phyloP scores from a whole-genome alignment of 768 basidiomycete species.

The Lentinula detonsa region DNA sequence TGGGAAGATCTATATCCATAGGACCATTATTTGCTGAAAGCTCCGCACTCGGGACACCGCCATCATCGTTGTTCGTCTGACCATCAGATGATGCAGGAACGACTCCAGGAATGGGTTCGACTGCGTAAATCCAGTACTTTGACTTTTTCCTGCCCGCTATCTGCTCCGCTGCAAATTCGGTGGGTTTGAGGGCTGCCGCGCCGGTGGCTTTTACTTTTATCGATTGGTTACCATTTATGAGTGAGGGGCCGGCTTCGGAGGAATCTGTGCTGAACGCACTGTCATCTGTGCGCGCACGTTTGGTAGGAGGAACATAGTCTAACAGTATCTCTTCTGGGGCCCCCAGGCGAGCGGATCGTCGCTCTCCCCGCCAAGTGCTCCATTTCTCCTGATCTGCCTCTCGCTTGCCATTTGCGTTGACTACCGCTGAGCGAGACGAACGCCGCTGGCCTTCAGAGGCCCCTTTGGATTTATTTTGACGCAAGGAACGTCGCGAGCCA shows the following conservation, averaged over 20 bases:
- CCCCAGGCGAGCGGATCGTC: conserved; percentile 64
- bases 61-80: conserved; percentile 17
- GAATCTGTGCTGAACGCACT: conserved; percentile 57
- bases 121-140: conserved; percentile 86
- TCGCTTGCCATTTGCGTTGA: conserved; percentile 50
- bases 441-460: conserved; percentile 37
- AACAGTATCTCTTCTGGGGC: conserved; percentile 43
- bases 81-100: conserved; percentile 14
- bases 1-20: conserved; percentile 13
- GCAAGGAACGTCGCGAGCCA: conserved; percentile 35
- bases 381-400: conserved; percentile 45
- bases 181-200: conserved; percentile 64
- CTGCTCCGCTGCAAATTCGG: conserved; percentile 69
- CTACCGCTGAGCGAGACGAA: conserved; percentile 43
- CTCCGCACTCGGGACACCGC: conserved; percentile 10
- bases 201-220: conserved; percentile 47
- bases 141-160: conserved; percentile 79
- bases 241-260: conserved; percentile 30
- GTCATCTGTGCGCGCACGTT: conserved; percentile 76
- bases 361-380: conserved; percentile 68
- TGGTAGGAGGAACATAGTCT: conserved; percentile 46
- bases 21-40: conserved; percentile 15
- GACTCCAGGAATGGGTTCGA: conserved; percentile 56
- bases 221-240: conserved; percentile 25
- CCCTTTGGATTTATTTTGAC: conserved; percentile 27